phyloP scores from a whole-genome alignment of 345 rosid species.

The Camelina laxa region DNA sequence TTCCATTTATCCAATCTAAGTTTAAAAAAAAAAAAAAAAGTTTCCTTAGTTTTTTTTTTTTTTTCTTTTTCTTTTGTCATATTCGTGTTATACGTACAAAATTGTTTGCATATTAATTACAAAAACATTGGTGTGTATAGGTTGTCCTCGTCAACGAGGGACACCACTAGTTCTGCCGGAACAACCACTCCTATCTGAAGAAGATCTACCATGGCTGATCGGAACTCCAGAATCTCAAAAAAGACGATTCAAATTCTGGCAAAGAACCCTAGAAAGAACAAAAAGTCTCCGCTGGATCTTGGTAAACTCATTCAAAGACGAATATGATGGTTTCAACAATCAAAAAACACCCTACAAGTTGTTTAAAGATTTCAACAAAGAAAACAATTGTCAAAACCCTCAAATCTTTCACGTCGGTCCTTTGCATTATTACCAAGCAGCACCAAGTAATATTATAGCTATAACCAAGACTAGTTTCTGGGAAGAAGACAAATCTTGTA shows the following conservation, averaged over 20 bases:
- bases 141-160: conserved; percentile 53
- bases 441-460: neutral
- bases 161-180: conserved; percentile 37
- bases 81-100: neutral
- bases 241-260: conserved; percentile 81
- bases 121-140: conserved; percentile 40
- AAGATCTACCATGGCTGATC: conserved; percentile 84
- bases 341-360: neutral
- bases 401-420: conserved; percentile 56
- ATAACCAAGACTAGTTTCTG: conserved; percentile 56
- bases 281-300: conserved; percentile 63
- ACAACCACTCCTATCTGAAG: conserved; percentile 54
- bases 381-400: conserved; percentile 33
- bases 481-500: conserved; percentile 67
- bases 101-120: neutral
- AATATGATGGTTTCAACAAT: conserved; percentile 22
- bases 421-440: conserved; percentile 39
- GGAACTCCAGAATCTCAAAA: conserved; percentile 60
- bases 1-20: neutral
- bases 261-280: conserved; percentile 55
- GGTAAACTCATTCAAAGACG: conserved; percentile 65
- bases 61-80: neutral
- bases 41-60: neutral
- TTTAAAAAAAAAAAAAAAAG: neutral
- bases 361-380: neutral